Evolutionary conservation across 768 basidiomycete genomes (phyloP), one percentile per base, ranked within the genome.

Genomic region (Naganishia randhawae): DNA sequence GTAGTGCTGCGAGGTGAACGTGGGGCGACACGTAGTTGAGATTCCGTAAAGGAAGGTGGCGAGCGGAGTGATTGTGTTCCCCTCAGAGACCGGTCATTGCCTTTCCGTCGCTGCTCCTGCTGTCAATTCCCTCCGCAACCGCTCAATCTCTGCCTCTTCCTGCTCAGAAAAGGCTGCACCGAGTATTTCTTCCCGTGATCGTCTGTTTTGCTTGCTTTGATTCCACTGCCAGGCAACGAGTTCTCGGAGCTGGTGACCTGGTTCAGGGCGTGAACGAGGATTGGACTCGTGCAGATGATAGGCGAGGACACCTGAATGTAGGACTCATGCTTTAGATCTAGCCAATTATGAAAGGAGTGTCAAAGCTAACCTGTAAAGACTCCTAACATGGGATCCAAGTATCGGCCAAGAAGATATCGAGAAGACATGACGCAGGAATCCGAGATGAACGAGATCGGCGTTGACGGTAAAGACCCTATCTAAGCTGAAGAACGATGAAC

Each of bases 281-380:
- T 78, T 77, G n/a, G 75, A 75, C 65, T 80, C 80, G 73, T 77
- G 76, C 5, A 80, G 71, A 33, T 75, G 66, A 68, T 77, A 80
- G 0, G 80, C 80, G 10, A 80, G 74, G 11, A 79, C 51, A 63
- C 80, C 72, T 73, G 48, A 29, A 53, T 25, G 27, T 13, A 17
- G 33, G 42, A 42, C 7, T 32, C 8, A 14, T 7, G 17, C 31
- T 13, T 14, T 19, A 19, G 50, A 2, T 16, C 9, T 16, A 22
- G 0, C 4, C 19, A 39, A 25, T 13, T 42, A 25, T 6, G 3
- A 33, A 39, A 52, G 27, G 41, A 16, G 52, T n/a, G 48, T 53
- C 32, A 16, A 19, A 13, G 55, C 68, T 22, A 16, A 67, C 68
- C 77, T 0, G 77, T 78, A 71, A 80, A 78, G 13, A 78, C 51